Percentiles rank a stretch among this genome's conserved stretches.
Evolutionary conservation across 2,329 filamentous ascomycete species (phyloP).

Genomic region (Aspergillus sojae): DNA sequence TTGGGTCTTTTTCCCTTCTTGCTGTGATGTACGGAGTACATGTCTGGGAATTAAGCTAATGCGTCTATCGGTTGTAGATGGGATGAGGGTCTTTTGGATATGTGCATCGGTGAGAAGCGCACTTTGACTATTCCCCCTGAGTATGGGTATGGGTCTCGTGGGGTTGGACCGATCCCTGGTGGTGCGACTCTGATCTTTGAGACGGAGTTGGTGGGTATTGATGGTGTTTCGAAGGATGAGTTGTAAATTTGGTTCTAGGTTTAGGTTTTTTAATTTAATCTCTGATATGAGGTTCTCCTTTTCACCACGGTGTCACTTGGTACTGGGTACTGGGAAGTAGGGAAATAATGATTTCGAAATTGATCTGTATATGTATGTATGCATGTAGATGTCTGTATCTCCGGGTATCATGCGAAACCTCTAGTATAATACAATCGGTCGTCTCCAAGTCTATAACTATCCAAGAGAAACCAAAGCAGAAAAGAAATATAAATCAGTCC

Average conservation of each 20-base stretch:
- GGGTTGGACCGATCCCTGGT: constrained; percentile 79
- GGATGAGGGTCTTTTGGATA: constrained; percentile 86
- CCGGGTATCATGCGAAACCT: constrained; percentile 7
- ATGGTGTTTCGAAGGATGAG: constrained; percentile 64
- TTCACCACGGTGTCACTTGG: neutral
- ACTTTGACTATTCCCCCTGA: constrained; percentile 88
- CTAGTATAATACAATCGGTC: constrained; percentile 6
- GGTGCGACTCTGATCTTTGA: constrained; percentile 86
- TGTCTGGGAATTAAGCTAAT: neutral
- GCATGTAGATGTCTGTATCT: constrained; percentile 2
- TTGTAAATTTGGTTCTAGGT: constrained; percentile 29
- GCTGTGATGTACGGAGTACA: neutral
- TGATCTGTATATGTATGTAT: constrained; percentile 10
- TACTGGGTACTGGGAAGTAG: neutral
- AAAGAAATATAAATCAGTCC: constrained; percentile 50
- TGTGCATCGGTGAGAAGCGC: constrained; percentile 94
- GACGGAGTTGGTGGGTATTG: constrained; percentile 84
- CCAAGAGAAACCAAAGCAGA: neutral
- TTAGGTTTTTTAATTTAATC: neutral
- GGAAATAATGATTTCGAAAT: neutral
- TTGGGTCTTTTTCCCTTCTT: constrained; percentile 5
- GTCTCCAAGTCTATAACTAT: neutral
- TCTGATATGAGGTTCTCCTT: neutral
- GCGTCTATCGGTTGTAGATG: constrained; percentile 58
- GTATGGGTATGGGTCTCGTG: constrained; percentile 76